A percentile compares a stretch with the other conserved stretches of the same genome.
These are phyloP conservation scores for Aspergillus cavernicola DNA, from an alignment of 495 filamentous ascomycete species.

Conservation along the genomic window DNA sequence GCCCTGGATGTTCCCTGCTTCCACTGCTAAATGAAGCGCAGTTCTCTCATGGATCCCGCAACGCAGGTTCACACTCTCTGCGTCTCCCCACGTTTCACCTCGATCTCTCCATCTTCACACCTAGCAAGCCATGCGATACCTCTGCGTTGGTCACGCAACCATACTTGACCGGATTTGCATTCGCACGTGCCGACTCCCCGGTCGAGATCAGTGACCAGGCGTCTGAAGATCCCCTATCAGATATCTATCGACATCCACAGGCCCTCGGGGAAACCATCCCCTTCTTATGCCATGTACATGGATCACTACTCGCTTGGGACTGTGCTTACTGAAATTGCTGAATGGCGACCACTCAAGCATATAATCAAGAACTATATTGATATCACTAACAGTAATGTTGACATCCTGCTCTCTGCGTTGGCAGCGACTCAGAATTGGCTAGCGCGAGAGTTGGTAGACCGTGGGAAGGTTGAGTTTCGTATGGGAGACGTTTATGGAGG, in stretches of 20 bases:
- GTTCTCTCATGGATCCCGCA: too few species aligned
- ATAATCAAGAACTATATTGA: background rate
- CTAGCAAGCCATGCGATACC: conserved; percentile 7
- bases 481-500: background rate
- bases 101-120: background rate
- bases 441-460: background rate
- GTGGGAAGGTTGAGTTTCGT: conserved; percentile 1
- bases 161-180: background rate
- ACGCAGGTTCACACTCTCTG: too few species aligned
- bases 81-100: too few species aligned
- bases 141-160: conserved; percentile 5
- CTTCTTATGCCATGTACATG: background rate
- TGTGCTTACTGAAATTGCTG: background rate
- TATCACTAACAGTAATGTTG: background rate
- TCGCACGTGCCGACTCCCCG: background rate
- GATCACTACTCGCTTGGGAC: background rate
- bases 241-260: background rate
- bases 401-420: background rate
- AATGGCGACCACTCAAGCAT: conserved; percentile 2
- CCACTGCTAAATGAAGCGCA: too few species aligned
- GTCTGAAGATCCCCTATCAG: background rate
- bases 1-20: too few species aligned
- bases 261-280: background rate
- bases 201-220: background rate
- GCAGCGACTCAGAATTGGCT: background rate